phyloP scores from a whole-genome alignment of 768 basidiomycete species.

The Phylloporus scabripes region DNA sequence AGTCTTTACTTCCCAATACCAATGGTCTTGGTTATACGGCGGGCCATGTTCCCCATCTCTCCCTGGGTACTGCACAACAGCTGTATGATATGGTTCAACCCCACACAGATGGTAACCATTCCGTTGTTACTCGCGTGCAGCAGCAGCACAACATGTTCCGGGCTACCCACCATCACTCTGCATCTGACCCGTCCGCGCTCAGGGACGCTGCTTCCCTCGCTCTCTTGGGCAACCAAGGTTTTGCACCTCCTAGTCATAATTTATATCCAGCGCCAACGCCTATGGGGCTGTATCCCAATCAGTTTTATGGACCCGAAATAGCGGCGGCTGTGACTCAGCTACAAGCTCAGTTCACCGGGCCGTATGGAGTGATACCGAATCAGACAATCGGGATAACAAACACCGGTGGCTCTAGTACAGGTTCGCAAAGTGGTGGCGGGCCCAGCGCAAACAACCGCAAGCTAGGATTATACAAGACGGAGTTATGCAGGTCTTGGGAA shows the following conservation, averaged over 20 bases:
- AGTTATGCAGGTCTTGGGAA: slow-evolving; percentile 87
- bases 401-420: slow-evolving; percentile 29
- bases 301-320: slow-evolving; percentile 60
- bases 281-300: slow-evolving; percentile 63
- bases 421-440: slow-evolving; percentile 43
- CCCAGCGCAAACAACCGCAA: slow-evolving; percentile 92
- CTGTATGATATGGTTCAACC: slow-evolving; percentile 75
- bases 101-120: slow-evolving; percentile 46
- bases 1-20: slow-evolving; percentile 49
- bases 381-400: slow-evolving; percentile 43
- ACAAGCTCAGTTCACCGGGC: slow-evolving; percentile 49
- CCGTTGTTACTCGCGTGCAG: slow-evolving; percentile 70
- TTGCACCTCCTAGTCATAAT: slow-evolving; percentile 40
- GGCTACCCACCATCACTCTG: slow-evolving; percentile 72
- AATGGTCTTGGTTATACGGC: slow-evolving; percentile 48
- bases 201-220: slow-evolving; percentile 68
- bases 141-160: slow-evolving; percentile 75
- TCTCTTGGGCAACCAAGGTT: slow-evolving; percentile 53
- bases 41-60: slow-evolving; percentile 61
- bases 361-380: slow-evolving; percentile 46
- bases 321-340: slow-evolving; percentile 57
- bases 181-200: slow-evolving; percentile 73
- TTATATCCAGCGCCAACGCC: slow-evolving; percentile 53
- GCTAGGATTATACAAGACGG: slow-evolving; percentile 86
- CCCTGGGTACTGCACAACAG: slow-evolving; percentile 70